Evolutionary conservation across 2,329 filamentous ascomycete genomes (phyloP), one percentile per base, ranked within the genome.

Genomic region (Ophiostoma perfectum): DNA sequence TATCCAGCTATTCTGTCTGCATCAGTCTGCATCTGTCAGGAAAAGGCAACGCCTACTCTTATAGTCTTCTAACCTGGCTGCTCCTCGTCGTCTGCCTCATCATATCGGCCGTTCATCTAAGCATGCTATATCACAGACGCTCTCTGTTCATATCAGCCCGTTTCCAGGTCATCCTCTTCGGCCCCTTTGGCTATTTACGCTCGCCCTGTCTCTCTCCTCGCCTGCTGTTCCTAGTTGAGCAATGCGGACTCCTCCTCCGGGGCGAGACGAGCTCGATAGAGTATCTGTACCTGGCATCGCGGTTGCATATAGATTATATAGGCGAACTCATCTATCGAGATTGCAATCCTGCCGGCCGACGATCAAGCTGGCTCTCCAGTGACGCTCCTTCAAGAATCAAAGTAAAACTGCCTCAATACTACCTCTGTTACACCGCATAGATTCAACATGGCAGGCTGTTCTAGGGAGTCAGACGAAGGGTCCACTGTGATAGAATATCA

Each of bases 61-160:
- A 55, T 55, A 55, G 49, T 55, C 8, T 8, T 8, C n/a, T n/a
- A n/a, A n/a, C n/a, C n/a, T n/a, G n/a, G 49, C 18, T 55, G n/a
- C 49, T 5, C 7, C 14, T n/a, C 16, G n/a, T n/a, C n/a, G n/a
- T n/a, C 47, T 49, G 2, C n/a, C n/a, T 11, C 5, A 8, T 8
- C n/a, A 3, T 18, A 18, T 27, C 49, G 14, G 18, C 49, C n/a
- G 9, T 7, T 8, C 47, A 52, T 52, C n/a, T 12, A n/a, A 52
- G 18, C 49, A 55, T 55, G n/a, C 49, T 55, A 55, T 55, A 55
- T 27, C 49, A 55, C n/a, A n/a, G 8, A 55, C n/a, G 27, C 49
- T 55, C 49, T 55, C 18, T 18, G n/a, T 55, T 55, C 49, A 55
- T 55, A 27, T 55, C 18, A 55, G n/a, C 49, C 49, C 49, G 49